These are phyloP conservation scores for Backusella sp. DNA, from an alignment of 192 early-diverging fungal genomes.

Conservation along the genomic window DNA sequence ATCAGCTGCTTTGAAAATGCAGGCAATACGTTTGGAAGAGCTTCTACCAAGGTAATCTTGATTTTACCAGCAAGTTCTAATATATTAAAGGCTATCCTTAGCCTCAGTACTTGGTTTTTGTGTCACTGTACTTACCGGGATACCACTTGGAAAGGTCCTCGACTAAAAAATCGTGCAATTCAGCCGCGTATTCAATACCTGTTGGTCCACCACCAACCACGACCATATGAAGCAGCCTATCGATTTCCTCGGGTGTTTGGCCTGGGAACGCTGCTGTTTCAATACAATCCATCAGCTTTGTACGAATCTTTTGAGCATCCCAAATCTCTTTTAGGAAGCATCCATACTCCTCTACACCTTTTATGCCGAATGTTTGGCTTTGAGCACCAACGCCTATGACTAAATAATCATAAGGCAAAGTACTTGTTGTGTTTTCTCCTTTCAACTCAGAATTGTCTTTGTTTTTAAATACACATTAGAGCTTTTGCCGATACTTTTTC, in stretches of 20 bases:
- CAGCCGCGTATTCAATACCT: conserved; percentile 72
- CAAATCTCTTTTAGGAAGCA: conserved; percentile 76
- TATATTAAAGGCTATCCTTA: background rate
- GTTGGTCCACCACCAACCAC: conserved; percentile 68
- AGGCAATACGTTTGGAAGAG: conserved; percentile 71
- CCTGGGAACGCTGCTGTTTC: conserved; percentile 68
- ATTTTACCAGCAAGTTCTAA: conserved; percentile 68
- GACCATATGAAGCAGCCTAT: conserved; percentile 75
- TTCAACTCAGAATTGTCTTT: conserved; percentile 71
- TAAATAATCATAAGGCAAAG: conserved; percentile 72
- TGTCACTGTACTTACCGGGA: conserved; percentile 54
- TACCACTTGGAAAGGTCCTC: conserved; percentile 74
- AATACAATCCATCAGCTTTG: conserved; percentile 73
- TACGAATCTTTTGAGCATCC: conserved; percentile 80
- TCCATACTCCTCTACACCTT: conserved; percentile 69
- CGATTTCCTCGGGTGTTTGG: conserved; percentile 67
- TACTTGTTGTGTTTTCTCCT: conserved; percentile 53
- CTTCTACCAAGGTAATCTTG: conserved; percentile 79
- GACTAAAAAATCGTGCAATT: conserved; percentile 77
- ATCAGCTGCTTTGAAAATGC: conserved; percentile 77
- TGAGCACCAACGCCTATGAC: conserved; percentile 74
- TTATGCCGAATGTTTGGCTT: conserved; percentile 81
- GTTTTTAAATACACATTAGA: background rate
- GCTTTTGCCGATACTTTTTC: background rate
- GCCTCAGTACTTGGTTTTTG: background rate